phyloP scores from a whole-genome alignment of 257 asterid genomes.

The Solanum arcanum region DNA sequence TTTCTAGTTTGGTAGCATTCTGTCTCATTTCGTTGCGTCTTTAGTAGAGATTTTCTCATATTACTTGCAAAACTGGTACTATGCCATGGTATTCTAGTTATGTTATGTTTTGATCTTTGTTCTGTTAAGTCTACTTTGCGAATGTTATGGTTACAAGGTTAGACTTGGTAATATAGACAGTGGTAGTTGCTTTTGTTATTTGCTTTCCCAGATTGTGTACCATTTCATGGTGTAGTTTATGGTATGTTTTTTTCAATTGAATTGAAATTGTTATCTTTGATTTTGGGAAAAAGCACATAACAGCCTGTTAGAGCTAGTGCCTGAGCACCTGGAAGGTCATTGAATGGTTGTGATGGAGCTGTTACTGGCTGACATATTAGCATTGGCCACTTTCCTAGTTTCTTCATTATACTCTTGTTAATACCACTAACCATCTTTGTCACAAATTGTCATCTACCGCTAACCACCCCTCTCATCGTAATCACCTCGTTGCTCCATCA shows the following conservation, averaged over 20 bases:
- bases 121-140: background rate
- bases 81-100: background rate
- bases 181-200: background rate
- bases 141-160: background rate
- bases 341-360: background rate
- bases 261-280: background rate
- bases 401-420: background rate
- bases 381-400: too few relatives aligned
- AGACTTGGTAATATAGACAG: background rate
- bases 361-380: background rate
- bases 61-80: background rate
- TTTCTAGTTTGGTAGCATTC: background rate
- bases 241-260: background rate
- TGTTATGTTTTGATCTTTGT: background rate
- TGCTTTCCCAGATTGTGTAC: background rate
- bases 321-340: background rate
- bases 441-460: background rate
- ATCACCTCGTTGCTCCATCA: background rate
- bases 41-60: background rate
- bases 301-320: background rate
- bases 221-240: background rate
- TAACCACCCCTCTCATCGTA: background rate
- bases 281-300: background rate
- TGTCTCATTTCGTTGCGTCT: background rate
- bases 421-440: background rate